A percentile compares a stretch with the other conserved stretches of the same genome.
Conservation (phyloP, 2,329 filamentous ascomycete genomes). For the Talaromyces rugulosus region DNA sequence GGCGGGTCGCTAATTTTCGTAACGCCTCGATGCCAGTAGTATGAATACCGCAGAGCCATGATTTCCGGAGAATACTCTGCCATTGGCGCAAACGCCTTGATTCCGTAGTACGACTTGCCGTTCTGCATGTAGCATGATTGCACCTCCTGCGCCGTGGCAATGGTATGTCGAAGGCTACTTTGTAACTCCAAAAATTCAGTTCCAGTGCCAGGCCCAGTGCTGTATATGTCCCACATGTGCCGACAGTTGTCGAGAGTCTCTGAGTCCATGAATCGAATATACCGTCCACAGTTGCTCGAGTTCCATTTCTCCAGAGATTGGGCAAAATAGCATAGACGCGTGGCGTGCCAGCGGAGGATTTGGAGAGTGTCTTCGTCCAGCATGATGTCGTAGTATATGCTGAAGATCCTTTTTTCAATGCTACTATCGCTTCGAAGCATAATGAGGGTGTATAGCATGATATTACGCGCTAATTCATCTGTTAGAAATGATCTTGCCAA, state of each 20-base stretch:
- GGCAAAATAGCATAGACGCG: conserved; percentile 41
- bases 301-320: conserved; percentile 44
- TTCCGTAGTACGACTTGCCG: conserved; percentile 6
- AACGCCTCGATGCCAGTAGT: conserved; percentile 29
- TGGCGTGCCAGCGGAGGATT: conserved; percentile 40
- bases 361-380: conserved; percentile 37
- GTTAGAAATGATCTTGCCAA: background rate
- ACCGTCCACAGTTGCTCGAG: conserved; percentile 39
- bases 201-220: background rate
- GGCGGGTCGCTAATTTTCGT: conserved; percentile 2
- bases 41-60: conserved; percentile 12
- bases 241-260: conserved; percentile 36
- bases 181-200: background rate
- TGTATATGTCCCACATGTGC: conserved; percentile 39
- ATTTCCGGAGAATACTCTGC: conserved; percentile 8
- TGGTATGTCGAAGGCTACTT: background rate
- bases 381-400: conserved; percentile 53
- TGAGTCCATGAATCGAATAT: conserved; percentile 48
- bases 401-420: conserved; percentile 41
- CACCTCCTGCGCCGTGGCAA: background rate
- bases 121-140: conserved; percentile 1
- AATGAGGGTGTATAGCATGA: conserved; percentile 50
- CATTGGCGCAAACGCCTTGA: conserved; percentile 26
- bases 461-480: conserved; percentile 48
- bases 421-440: conserved; percentile 35